Conservation (phyloP, 495 filamentous ascomycete species). For the Hyaloscypha bicolor region DNA sequence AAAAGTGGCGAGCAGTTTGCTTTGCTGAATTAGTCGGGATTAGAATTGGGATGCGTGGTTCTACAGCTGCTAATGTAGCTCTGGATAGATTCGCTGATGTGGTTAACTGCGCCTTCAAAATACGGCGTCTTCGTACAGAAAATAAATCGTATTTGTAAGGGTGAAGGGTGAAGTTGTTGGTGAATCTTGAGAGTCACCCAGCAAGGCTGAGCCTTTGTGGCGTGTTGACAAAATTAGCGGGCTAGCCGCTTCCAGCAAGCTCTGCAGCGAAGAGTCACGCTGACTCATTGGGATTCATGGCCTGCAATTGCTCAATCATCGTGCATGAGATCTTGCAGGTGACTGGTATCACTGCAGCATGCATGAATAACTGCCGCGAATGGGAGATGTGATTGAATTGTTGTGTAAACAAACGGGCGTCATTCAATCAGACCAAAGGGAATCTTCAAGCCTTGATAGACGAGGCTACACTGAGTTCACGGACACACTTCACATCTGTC, state of each 20-base stretch:
- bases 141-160: slow-evolving; percentile 18
- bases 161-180: background rate
- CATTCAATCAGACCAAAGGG: background rate
- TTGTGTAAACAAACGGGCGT: background rate
- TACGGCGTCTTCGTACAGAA: slow-evolving; percentile 51
- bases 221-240: background rate
- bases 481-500: slow-evolving; percentile 1
- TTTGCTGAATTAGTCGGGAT: background rate
- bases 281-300: background rate
- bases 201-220: slow-evolving; percentile 33
- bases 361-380: background rate
- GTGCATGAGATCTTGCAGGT: slow-evolving; percentile 1
- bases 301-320: background rate
- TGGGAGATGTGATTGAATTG: background rate
- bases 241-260: slow-evolving; percentile 2
- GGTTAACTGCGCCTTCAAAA: slow-evolving; percentile 51
- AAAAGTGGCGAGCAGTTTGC: background rate
- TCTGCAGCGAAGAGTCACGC: slow-evolving; percentile 2
- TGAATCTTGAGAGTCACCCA: background rate
- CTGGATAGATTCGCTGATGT: background rate
- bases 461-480: background rate
- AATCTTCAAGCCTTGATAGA: slow-evolving; percentile 11
- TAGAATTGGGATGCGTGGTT: background rate
- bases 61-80: background rate
- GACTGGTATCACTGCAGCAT: background rate